Conservation (phyloP, 768 basidiomycete genomes). For the Russula sp. region DNA sequence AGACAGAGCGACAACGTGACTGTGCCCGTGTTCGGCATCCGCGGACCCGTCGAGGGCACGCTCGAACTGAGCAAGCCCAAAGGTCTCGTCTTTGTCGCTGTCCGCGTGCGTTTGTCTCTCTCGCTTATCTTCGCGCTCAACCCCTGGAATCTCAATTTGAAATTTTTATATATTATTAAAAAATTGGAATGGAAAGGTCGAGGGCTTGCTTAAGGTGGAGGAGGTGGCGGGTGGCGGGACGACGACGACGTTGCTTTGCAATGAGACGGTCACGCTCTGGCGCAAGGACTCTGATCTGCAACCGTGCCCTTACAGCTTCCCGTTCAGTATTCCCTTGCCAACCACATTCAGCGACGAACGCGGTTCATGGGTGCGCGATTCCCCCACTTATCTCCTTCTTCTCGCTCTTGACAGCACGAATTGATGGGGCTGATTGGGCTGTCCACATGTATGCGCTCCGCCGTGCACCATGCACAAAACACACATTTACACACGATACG, state of each 20-base stretch:
- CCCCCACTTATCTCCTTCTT: neutral
- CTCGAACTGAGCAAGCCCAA: conserved; percentile 27
- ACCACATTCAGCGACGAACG: conserved; percentile 54
- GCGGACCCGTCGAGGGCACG: conserved; percentile 24
- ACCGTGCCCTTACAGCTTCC: conserved; percentile 51
- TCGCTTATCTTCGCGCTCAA: neutral
- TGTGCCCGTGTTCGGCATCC: conserved; percentile 22
- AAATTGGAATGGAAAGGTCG: conserved; percentile 30
- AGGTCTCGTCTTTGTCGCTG: conserved; percentile 22
- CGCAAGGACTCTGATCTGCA: conserved; percentile 43
- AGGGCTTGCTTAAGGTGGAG: conserved; percentile 34
- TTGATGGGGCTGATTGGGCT: neutral
- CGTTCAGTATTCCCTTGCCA: conserved; percentile 58
- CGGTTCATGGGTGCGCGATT: conserved; percentile 53
- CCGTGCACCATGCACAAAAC: neutral
- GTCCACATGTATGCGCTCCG: neutral
- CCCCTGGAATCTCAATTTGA: neutral
- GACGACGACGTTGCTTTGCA: conserved; percentile 49
- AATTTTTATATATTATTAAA: neutral
- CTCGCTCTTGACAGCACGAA: neutral
- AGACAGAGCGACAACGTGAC: conserved; percentile 12
- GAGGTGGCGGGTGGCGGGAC: conserved; percentile 51
- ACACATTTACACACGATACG: neutral
- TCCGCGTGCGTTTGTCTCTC: conserved; percentile 19
- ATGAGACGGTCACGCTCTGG: conserved; percentile 57